These are phyloP conservation scores for Diaporthe ampelina DNA, from an alignment of 2,329 filamentous ascomycete species.

Conservation along the genomic window DNA sequence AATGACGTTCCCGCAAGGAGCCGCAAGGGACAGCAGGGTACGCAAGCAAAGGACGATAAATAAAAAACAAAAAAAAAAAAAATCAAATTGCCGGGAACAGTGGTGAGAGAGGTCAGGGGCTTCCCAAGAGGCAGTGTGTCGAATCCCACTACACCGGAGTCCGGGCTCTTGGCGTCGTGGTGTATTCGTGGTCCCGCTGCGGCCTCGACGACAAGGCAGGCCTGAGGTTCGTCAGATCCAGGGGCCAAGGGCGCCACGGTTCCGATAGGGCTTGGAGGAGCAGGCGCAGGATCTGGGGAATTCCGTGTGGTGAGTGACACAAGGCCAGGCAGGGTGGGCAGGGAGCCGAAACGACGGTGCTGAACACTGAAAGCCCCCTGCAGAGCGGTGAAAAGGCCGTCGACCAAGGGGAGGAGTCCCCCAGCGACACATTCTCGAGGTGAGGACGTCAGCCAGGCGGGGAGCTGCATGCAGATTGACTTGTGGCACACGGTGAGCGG, in stretches of 20 bases:
- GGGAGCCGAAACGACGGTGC: constrained; percentile 28
- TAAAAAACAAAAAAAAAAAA: too few relatives aligned
- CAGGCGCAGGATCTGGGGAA: constrained; percentile 23
- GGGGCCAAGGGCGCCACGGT: constrained; percentile 8
- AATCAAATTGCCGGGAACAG: background rate
- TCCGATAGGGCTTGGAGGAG: constrained; percentile 24
- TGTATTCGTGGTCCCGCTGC: constrained; percentile 5
- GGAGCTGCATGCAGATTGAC: background rate
- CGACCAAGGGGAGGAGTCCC: constrained; percentile 3
- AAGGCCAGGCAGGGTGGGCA: constrained; percentile 5
- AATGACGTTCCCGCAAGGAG: background rate
- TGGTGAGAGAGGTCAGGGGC: background rate
- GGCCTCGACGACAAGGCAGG: background rate
- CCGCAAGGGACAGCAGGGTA: background rate
- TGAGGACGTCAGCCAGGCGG: constrained; percentile 17
- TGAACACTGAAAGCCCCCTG: constrained; percentile 18
- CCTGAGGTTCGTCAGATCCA: constrained; percentile 23
- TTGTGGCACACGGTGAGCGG: background rate
- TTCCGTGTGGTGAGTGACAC: constrained; percentile 20
- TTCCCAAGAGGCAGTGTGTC: background rate
- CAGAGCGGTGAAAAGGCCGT: constrained; percentile 15
- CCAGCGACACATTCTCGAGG: background rate
- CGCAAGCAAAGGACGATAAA: background rate
- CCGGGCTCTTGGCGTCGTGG: constrained; percentile 23
- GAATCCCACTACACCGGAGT: constrained; percentile 15